These are phyloP conservation scores for Fusarium bulbicola DNA, from an alignment of 2,329 filamentous ascomycete species.

Conservation along the genomic window DNA sequence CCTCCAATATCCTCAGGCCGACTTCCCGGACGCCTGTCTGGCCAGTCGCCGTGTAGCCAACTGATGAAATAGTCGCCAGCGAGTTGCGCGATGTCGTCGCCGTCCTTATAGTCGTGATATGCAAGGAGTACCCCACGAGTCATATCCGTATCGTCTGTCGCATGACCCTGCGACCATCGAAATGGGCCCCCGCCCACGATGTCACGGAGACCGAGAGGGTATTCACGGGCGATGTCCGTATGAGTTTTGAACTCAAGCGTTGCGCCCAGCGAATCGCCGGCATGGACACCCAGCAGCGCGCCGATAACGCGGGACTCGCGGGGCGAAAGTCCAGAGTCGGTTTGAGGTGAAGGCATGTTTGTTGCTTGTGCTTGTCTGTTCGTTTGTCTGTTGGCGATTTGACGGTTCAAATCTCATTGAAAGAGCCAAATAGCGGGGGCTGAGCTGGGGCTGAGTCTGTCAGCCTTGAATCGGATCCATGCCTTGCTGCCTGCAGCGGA, in stretches of 20 bases:
- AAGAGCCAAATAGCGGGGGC: neutral
- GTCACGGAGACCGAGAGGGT: constrained; percentile 52
- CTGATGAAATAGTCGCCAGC: constrained; percentile 53
- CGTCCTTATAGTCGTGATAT: constrained; percentile 45
- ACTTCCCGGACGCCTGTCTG: constrained; percentile 46
- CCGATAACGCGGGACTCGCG: constrained; percentile 49
- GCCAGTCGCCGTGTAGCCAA: constrained; percentile 56
- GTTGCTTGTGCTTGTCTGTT: neutral
- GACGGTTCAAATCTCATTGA: neutral
- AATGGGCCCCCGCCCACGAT: constrained; percentile 58
- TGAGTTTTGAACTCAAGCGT: constrained; percentile 55
- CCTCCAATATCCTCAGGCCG: constrained; percentile 52
- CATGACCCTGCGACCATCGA: constrained; percentile 53
- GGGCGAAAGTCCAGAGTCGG: neutral
- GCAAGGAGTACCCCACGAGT: constrained; percentile 56
- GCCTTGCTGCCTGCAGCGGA: neutral
- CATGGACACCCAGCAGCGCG: constrained; percentile 57
- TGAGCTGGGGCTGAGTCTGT: neutral
- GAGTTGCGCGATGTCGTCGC: constrained; percentile 44
- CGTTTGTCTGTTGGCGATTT: neutral
- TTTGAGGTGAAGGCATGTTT: neutral
- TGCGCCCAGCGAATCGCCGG: constrained; percentile 58
- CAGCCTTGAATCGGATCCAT: neutral
- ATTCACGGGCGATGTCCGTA: constrained; percentile 41
- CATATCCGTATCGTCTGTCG: constrained; percentile 60